phyloP scores from a whole-genome alignment of 768 basidiomycete species.

The Cystobasidium onofrii region DNA sequence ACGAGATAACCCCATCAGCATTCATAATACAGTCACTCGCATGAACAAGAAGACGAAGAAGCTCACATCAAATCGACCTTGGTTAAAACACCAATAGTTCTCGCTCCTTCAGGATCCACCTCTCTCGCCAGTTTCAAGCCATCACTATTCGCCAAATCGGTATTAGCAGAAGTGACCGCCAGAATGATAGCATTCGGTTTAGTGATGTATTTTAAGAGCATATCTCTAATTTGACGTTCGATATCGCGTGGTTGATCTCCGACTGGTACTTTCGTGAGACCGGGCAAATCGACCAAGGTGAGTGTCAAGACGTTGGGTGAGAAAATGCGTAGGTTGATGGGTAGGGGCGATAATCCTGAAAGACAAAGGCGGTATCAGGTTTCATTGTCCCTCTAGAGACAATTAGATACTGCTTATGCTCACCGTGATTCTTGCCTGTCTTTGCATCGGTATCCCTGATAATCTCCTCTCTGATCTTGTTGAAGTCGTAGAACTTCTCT shows the following conservation, averaged over 20 bases:
- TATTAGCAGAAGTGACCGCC: constrained; percentile 91
- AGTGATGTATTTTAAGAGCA: constrained; percentile 90
- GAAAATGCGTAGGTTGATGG: constrained; percentile 95
- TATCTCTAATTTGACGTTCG: constrained; percentile 92
- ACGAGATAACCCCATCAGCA: no score
- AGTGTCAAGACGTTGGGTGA: constrained; percentile 95
- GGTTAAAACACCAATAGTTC: constrained; percentile 96
- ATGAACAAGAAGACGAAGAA: no score
- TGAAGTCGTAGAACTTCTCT: constrained; percentile 96
- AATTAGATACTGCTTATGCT: constrained; percentile 30
- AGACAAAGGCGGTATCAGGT: background rate
- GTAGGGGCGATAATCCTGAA: constrained; percentile 81
- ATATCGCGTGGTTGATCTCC: constrained; percentile 86
- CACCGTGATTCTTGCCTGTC: constrained; percentile 86
- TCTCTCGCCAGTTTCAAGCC: constrained; percentile 92
- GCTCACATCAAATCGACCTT: constrained; percentile 95
- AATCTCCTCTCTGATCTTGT: constrained; percentile 92
- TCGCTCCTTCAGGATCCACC: constrained; percentile 89
- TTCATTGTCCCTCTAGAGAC: no score
- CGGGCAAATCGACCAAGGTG: constrained; percentile 94
- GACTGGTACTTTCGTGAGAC: constrained; percentile 54
- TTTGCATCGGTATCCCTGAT: constrained; percentile 94
- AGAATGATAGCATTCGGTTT: constrained; percentile 93
- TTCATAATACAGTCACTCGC: no score
- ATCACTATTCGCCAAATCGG: constrained; percentile 96